Evolutionary conservation across 2,329 filamentous ascomycete genomes (phyloP).

Genomic region (Epichloe baconii): DNA sequence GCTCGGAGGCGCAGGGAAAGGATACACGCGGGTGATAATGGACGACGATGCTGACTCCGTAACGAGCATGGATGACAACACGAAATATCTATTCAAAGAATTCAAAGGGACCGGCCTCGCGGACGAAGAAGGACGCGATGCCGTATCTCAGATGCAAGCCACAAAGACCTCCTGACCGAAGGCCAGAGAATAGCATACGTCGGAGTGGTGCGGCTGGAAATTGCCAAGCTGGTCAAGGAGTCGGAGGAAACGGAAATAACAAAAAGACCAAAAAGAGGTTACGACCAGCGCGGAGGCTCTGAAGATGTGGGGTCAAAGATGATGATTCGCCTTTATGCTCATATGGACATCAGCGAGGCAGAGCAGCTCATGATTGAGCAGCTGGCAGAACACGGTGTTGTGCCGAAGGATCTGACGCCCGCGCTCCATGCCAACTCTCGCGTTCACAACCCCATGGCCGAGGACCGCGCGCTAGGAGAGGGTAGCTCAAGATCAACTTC

Average conservation of each 20-base stretch:
- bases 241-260: slow-evolving; percentile 47
- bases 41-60: slow-evolving; percentile 90
- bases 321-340: slow-evolving; percentile 86
- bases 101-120: slow-evolving; percentile 41
- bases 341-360: slow-evolving; percentile 87
- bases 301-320: slow-evolving; percentile 96
- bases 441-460: slow-evolving; percentile 83
- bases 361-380: slow-evolving; percentile 99
- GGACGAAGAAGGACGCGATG: slow-evolving; percentile 66
- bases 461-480: slow-evolving; percentile 14
- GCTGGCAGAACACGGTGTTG: slow-evolving; percentile 79
- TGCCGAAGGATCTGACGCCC: slow-evolving; percentile 70
- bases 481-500: slow-evolving; percentile 8
- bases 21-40: slow-evolving; percentile 87
- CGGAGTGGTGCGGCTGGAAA: slow-evolving; percentile 69
- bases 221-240: slow-evolving; percentile 64
- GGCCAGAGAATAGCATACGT: slow-evolving; percentile 95
- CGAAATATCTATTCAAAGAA: slow-evolving; percentile 85
- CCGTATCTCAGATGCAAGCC: slow-evolving; percentile 80
- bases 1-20: slow-evolving; percentile 81
- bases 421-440: slow-evolving; percentile 83
- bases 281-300: slow-evolving; percentile 60
- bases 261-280: slow-evolving; percentile 56
- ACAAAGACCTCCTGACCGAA: slow-evolving; percentile 88
- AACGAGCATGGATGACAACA: slow-evolving; percentile 96